Base-by-base conservation (phyloP, 2,329 filamentous ascomycete genomes). In the Trichophyton equinum region DNA sequence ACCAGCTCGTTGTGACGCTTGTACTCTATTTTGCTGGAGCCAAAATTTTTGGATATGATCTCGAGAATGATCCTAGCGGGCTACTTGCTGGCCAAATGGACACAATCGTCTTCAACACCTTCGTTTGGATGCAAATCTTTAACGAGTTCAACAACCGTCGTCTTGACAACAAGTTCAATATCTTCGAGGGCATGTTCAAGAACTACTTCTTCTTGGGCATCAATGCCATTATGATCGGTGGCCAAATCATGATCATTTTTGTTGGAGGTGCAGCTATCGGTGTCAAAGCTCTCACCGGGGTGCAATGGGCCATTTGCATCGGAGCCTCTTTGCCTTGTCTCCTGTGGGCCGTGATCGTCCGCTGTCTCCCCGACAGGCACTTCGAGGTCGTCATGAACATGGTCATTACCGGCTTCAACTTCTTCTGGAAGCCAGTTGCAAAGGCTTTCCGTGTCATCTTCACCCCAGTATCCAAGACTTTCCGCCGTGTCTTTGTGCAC, bases 101-200 rank as follows among this genome's bases (percentile, higher is more conserved):
- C 61, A 95, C 91, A 2, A 81, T 97, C 56, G 88, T 97, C 6
- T 97, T 97, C 81, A 97, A 97, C 78, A 94, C 90, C 0, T 97
- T 97, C 71, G 92, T 96, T 59, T 97, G 92, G 92, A 96, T 97
- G 91, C 92, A 97, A 69, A 95, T 97, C 68, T 97, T 97, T 79
- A 97, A 97, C 75, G 88, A 95, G 71, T 89, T 95, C 82, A 97
- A 97, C 78, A 96, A 95, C 76, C 89, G 92, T 62, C 89, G 92
- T 11, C 80, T 97, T 60, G 92, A 97, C 73, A 97, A 97, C 75
- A 83, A 85, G 60, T 91, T 96, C 80, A 97, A 97, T 75, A 91
- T 97, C 64, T 92, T 97, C 63, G 92, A 96, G 71, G 90, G 90
- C 60, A 82, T 97, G 62, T 81, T 81, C 27, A 83, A 83, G 71